Conservation (phyloP, 2,329 filamentous ascomycete species). For the Emmonsiellopsis sp. region DNA sequence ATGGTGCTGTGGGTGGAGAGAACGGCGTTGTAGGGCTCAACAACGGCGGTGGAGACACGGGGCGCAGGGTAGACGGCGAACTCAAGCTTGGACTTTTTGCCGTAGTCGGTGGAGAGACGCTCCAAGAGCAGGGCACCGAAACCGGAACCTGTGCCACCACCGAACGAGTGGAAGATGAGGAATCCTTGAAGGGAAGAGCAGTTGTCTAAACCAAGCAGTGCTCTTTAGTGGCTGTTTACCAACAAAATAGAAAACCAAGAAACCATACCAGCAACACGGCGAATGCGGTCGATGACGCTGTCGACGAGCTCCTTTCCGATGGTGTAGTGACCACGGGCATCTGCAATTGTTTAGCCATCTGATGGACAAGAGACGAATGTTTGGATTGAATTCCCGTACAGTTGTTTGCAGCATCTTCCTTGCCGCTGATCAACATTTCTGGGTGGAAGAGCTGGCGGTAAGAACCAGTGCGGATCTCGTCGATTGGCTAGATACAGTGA, state of each 20-base stretch:
- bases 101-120: constrained; percentile 54
- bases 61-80: constrained; percentile 58
- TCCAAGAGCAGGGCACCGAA: constrained; percentile 57
- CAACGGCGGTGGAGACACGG: constrained; percentile 55
- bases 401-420: constrained; percentile 62
- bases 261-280: constrained; percentile 50
- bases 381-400: constrained; percentile 31
- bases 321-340: constrained; percentile 60
- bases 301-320: constrained; percentile 59
- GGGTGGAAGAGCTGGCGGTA: constrained; percentile 58
- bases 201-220: constrained; percentile 41
- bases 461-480: constrained; percentile 55
- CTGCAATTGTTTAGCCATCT: constrained; percentile 20
- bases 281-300: constrained; percentile 54
- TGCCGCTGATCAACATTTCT: constrained; percentile 56
- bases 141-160: constrained; percentile 58
- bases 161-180: constrained; percentile 60
- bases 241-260: constrained; percentile 6
- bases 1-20: constrained; percentile 51
- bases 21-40: constrained; percentile 58
- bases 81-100: constrained; percentile 60
- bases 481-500: constrained; percentile 42
- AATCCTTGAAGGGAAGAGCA: constrained; percentile 58
- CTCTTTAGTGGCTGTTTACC: constrained; percentile 9
- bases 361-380: background rate